Conservation (phyloP, 1,139 yeast species). For the Magnusiomyces tetraspermus region DNA sequence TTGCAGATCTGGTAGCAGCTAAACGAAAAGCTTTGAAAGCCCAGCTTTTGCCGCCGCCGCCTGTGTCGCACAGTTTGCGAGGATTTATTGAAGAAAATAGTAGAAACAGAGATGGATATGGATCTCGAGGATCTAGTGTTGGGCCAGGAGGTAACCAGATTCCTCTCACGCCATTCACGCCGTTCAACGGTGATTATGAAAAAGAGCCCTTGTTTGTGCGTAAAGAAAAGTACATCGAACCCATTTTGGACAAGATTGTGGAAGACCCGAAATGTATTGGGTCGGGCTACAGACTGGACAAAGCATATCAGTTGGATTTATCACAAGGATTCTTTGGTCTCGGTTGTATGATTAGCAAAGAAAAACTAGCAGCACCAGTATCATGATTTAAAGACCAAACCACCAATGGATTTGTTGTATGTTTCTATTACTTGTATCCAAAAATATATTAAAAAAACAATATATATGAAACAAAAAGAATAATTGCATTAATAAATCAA, state of each 20-base stretch:
- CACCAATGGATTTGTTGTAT: too few species aligned
- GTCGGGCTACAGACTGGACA: constrained; percentile 70
- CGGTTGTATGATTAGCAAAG: constrained; percentile 67
- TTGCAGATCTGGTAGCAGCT: constrained; percentile 43
- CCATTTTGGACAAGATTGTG: constrained; percentile 48
- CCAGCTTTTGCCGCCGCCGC: constrained; percentile 29
- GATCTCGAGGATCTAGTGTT: constrained; percentile 6
- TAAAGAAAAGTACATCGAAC: constrained; percentile 49
- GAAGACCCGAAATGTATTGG: constrained; percentile 66
- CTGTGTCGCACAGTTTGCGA: background rate
- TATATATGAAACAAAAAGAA: too few species aligned
- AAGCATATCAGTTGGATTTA: constrained; percentile 65
- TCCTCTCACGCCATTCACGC: constrained; percentile 67
- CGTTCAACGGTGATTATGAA: constrained; percentile 85
- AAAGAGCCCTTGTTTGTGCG: constrained; percentile 38
- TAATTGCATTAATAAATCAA: background rate
- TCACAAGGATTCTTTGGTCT: constrained; percentile 87
- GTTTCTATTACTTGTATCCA: too few species aligned
- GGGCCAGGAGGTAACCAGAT: constrained; percentile 15
- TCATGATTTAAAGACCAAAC: too few species aligned
- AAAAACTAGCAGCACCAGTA: constrained; percentile 34
- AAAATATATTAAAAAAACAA: too few species aligned
- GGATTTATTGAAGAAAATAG: constrained; percentile 26
- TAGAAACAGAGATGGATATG: constrained; percentile 24
- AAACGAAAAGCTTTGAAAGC: constrained; percentile 57